These are phyloP conservation scores for Ustulina deusta DNA, from an alignment of 2,329 filamentous ascomycete species.

Conservation along the genomic window DNA sequence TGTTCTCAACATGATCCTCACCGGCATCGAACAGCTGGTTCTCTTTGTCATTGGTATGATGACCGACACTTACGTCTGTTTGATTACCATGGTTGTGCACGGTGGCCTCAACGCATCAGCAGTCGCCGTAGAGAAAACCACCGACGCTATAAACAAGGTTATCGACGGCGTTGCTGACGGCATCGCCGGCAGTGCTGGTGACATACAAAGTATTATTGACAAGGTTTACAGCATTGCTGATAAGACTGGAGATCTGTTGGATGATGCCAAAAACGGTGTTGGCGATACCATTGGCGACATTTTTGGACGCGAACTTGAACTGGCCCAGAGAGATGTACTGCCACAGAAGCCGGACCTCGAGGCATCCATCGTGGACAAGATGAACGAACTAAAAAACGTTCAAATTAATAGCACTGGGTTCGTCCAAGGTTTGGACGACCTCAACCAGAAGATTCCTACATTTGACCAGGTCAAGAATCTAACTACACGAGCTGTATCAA, in stretches of 20 bases:
- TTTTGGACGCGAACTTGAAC: slow-evolving; percentile 15
- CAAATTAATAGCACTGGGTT: slow-evolving; percentile 75
- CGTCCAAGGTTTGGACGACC: slow-evolving; percentile 73
- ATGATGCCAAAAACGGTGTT: slow-evolving; percentile 40
- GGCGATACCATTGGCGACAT: slow-evolving; percentile 55
- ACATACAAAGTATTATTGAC: slow-evolving; percentile 68
- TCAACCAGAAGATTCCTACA: slow-evolving; percentile 83
- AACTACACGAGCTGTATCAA: slow-evolving; percentile 77
- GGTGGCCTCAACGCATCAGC: slow-evolving; percentile 78
- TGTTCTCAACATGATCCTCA: slow-evolving; percentile 82
- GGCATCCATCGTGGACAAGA: slow-evolving; percentile 70
- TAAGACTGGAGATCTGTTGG: slow-evolving; percentile 54
- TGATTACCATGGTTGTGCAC: slow-evolving; percentile 85
- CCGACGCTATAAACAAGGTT: slow-evolving; percentile 64
- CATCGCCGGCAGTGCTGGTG: slow-evolving; percentile 63
- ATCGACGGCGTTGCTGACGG: slow-evolving; percentile 56
- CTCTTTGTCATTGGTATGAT: slow-evolving; percentile 94
- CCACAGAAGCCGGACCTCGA: slow-evolving; percentile 49
- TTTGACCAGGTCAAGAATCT: slow-evolving; percentile 88
- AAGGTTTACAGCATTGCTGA: slow-evolving; percentile 69
- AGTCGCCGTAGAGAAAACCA: slow-evolving; percentile 55
- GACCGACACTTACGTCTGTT: slow-evolving; percentile 88
- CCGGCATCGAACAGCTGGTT: slow-evolving; percentile 86
- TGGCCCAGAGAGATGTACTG: slow-evolving; percentile 29
- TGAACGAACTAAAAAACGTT: slow-evolving; percentile 71